These are phyloP conservation scores for Buxus sempervirens DNA, from an alignment of 164 flowering plant genomes.

Conservation along the genomic window DNA sequence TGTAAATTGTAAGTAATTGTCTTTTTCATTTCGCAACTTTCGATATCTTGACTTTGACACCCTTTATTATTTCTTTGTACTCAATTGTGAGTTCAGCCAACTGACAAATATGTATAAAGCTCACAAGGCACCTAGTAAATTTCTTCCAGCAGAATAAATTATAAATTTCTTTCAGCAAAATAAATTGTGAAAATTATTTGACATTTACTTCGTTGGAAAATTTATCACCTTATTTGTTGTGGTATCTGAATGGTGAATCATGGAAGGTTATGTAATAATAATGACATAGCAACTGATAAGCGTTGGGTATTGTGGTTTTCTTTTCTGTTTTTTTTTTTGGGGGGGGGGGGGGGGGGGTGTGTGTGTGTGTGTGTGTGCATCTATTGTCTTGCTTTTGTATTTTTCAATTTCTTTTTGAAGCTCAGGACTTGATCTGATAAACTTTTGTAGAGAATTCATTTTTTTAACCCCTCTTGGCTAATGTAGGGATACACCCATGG, in stretches of 20 bases:
- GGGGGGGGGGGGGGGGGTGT: too few species aligned
- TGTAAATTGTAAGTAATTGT: too few species aligned
- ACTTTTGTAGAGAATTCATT: neutral
- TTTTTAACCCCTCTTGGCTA: neutral
- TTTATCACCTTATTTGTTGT: neutral
- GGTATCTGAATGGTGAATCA: neutral
- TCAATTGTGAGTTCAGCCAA: too few species aligned
- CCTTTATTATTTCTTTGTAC: too few species aligned
- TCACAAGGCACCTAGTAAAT: neutral
- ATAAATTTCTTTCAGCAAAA: neutral
- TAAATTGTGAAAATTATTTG: neutral
- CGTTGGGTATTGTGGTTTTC: neutral
- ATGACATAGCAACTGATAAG: neutral
- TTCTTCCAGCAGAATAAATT: too few species aligned
- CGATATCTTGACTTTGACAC: too few species aligned
- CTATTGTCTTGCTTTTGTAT: neutral
- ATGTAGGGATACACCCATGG: conserved; percentile 83
- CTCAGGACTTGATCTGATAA: neutral
- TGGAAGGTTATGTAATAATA: neutral
- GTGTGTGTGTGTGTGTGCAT: too few species aligned
- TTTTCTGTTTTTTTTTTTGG: too few species aligned
- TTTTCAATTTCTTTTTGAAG: neutral
- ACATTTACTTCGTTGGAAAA: neutral
- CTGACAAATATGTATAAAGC: neutral
- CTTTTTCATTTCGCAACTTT: neutral